These are phyloP conservation scores for Volvox reticuliferus DNA, from an alignment of 139 green algal species.

Conservation along the genomic window DNA sequence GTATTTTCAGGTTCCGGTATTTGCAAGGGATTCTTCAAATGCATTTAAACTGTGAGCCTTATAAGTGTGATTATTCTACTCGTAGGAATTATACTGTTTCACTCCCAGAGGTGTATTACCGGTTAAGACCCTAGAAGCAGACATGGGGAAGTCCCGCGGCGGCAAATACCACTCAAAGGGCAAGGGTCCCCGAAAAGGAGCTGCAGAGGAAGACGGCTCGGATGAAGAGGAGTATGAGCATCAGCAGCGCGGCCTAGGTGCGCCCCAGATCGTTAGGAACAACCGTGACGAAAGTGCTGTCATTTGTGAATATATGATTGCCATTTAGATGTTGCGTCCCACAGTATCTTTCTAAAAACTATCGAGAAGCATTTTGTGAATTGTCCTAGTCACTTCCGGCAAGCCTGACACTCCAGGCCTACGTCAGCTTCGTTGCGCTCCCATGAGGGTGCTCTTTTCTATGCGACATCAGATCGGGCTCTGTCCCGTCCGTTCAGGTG, in stretches of 20 bases:
- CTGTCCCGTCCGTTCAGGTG: background rate
- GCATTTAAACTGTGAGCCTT: background rate
- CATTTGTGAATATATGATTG: too few relatives aligned
- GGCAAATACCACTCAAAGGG: conserved; percentile 42
- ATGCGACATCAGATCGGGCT: too few relatives aligned
- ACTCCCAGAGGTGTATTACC: too few relatives aligned
- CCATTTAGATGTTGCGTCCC: too few relatives aligned
- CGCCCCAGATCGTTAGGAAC: conserved; percentile 7
- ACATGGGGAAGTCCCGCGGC: conserved; percentile 44
- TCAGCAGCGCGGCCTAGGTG: conserved; percentile 12
- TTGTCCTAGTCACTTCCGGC: background rate
- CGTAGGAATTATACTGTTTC: too few relatives aligned
- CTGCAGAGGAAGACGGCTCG: conserved; percentile 38
- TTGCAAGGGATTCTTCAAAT: background rate
- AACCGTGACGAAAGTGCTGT: background rate
- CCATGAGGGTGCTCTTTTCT: too few relatives aligned
- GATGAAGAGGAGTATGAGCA: conserved; percentile 41
- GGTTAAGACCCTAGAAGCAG: too few relatives aligned
- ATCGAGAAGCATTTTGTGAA: too few relatives aligned
- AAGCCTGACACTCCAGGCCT: background rate
- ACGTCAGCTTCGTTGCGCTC: too few relatives aligned
- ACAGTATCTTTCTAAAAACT: too few relatives aligned
- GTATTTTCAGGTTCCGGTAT: background rate
- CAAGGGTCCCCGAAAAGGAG: conserved; percentile 27
- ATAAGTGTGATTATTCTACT: too few relatives aligned